A percentile compares a stretch with the other conserved stretches of the same genome.
Evolutionary conservation across 441 rosid genomes (phyloP).

Genomic region (Hura crepitans): DNA sequence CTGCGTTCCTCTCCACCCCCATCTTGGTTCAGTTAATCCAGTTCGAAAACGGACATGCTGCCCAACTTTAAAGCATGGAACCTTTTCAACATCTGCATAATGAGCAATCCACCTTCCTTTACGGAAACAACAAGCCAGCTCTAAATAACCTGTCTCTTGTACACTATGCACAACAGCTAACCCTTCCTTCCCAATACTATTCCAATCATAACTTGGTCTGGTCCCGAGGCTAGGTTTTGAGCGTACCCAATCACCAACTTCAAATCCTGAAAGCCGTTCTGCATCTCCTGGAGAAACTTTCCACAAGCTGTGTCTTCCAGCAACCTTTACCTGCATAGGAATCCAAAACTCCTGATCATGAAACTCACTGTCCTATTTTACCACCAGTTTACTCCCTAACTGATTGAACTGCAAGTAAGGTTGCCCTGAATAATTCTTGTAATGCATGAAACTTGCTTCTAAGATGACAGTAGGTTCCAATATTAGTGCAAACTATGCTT

Average conservation of each 20-base stretch:
- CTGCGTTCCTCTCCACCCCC: constrained; percentile 96
- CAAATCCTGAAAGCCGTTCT: constrained; percentile 92
- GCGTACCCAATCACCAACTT: constrained; percentile 98
- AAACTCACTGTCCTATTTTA: background rate
- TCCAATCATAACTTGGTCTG: constrained; percentile 98
- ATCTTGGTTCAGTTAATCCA: constrained; percentile 81
- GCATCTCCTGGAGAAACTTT: constrained; percentile 97
- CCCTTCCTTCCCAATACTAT: constrained; percentile 79
- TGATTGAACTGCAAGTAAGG: background rate
- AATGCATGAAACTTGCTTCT: background rate
- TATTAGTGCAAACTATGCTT: background rate
- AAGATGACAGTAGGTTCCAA: background rate
- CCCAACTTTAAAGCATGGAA: constrained; percentile 71
- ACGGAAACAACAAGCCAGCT: constrained; percentile 92
- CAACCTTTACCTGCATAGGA: constrained; percentile 64
- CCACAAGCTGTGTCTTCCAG: constrained; percentile 79
- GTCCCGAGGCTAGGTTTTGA: constrained; percentile 86
- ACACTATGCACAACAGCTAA: constrained; percentile 89
- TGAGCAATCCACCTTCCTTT: constrained; percentile 79
- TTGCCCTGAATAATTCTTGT: background rate
- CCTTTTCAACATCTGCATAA: constrained; percentile 85
- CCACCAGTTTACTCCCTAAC: background rate
- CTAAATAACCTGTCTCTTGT: constrained; percentile 85
- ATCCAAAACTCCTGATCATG: constrained; percentile 17
- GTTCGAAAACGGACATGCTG: constrained; percentile 81